Conservation (phyloP, 163 green algal species). For the Volvox carteri region DNA sequence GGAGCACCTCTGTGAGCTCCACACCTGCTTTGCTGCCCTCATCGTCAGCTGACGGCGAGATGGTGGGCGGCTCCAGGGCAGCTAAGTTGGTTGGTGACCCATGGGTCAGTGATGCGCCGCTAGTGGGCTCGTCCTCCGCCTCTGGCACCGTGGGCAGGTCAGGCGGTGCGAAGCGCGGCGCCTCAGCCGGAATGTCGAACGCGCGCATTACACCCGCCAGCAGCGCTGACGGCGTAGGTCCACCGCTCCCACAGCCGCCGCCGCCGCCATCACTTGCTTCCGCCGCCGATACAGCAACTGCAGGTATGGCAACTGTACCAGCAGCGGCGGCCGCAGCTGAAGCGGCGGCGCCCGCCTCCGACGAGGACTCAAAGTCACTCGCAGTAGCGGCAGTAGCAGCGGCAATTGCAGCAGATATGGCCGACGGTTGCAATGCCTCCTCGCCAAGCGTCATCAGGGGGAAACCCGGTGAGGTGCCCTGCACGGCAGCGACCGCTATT, state of each 20-base stretch:
- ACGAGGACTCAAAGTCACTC: neutral
- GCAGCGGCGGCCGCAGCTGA: neutral
- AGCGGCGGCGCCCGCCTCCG: neutral
- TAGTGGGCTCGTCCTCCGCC: neutral
- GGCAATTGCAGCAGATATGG: neutral
- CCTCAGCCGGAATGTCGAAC: conserved; percentile 31
- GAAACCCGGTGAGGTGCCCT: too few relatives aligned
- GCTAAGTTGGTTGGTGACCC: too few relatives aligned
- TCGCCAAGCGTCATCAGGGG: too few relatives aligned
- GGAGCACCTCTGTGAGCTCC: too few relatives aligned
- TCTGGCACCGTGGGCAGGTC: conserved; percentile 40
- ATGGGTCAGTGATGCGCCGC: neutral
- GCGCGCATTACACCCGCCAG: conserved; percentile 26
- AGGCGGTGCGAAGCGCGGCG: conserved; percentile 8
- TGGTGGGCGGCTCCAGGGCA: too few relatives aligned
- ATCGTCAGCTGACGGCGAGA: too few relatives aligned
- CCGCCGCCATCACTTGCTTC: neutral
- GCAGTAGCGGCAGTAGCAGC: neutral
- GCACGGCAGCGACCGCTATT: too few relatives aligned
- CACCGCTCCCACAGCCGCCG: neutral
- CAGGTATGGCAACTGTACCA: neutral
- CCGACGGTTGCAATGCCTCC: neutral
- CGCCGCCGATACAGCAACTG: neutral
- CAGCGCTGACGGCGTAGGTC: neutral
- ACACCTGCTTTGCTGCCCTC: too few relatives aligned